Evolutionary conservation across 768 basidiomycete genomes (phyloP), one percentile per base, ranked within the genome.

Genomic region (Rhizopogon sp.): DNA sequence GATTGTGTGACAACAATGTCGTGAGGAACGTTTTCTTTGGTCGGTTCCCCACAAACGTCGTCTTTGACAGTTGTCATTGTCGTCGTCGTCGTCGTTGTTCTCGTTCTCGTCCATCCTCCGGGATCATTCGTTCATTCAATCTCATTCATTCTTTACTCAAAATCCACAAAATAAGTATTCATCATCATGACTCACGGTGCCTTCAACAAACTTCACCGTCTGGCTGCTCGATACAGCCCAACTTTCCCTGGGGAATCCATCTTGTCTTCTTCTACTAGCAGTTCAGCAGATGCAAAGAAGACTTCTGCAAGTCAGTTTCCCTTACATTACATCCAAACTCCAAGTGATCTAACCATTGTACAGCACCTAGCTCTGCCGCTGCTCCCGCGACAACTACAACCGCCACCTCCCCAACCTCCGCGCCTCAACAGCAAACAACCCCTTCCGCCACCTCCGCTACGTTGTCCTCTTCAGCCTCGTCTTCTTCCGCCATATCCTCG

Each of bases 101-200:
- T 39, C 49, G 31, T n/a, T 14, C 6, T 20, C 25, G 22, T 37
- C 39, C 9, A 22, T 33, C 47, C 42, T 31, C 28, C 45, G 11
- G 52, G 43, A 28, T 28, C 43, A 8, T 58, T 31, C 68, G 39
- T 54, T 68, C 66, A 17, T 70, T 66, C 50, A 54, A 0, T 22
- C 25, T 13, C 3, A 6, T 53, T 54, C 68, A 43, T 53, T 71
- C 66, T 29, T 69, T 64, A 64, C 59, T 55, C 37, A 39, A 54
- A 56, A 25, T 25, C 5, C 25, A 25, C 25, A 25, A 25, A 25
- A 25, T 4, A 25, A 25, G 25, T 6, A n/a, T 14, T 39, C 16
- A 17, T 10, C 17, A 44, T 31, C 39, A 60, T 60, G 59, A 33
- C 43, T 22, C 68, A 61, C 9, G 35, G 47, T 14, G 35, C 54